These are phyloP conservation scores for Paulownia fortunei DNA, from an alignment of 257 asterid species.

Conservation along the genomic window DNA sequence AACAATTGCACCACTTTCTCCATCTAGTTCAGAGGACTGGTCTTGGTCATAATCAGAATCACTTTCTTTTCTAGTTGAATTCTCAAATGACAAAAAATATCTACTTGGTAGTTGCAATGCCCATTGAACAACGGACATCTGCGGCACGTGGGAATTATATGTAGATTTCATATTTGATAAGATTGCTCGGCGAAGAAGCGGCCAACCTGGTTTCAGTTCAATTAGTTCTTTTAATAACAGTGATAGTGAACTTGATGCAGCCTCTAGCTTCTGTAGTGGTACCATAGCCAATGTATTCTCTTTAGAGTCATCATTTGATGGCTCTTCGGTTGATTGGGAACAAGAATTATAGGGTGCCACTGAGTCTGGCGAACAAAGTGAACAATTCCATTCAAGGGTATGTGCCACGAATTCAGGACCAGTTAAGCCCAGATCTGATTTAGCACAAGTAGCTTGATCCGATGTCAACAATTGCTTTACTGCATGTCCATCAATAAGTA, in stretches of 20 bases:
- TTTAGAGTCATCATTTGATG: slow-evolving; percentile 37
- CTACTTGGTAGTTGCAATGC: slow-evolving; percentile 78
- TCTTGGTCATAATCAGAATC: slow-evolving; percentile 38
- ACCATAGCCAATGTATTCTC: slow-evolving; percentile 72
- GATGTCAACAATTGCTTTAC: slow-evolving; percentile 47
- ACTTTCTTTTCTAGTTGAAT: slow-evolving; percentile 40
- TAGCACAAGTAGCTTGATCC: slow-evolving; percentile 43
- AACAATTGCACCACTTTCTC: slow-evolving; percentile 75
- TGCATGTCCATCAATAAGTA: slow-evolving; percentile 42
- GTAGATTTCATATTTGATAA: slow-evolving; percentile 40
- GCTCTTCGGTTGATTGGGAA: slow-evolving; percentile 37
- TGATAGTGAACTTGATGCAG: slow-evolving; percentile 60
- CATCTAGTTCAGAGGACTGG: slow-evolving; percentile 47
- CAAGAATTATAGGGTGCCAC: slow-evolving; percentile 24
- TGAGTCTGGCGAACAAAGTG: slow-evolving; percentile 60
- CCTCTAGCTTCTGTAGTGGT: slow-evolving; percentile 63
- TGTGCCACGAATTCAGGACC: slow-evolving; percentile 24
- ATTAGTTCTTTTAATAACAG: slow-evolving; percentile 60
- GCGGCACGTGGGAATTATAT: slow-evolving; percentile 41
- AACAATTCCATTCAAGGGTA: slow-evolving; percentile 51
- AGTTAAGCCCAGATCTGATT: slow-evolving; percentile 42
- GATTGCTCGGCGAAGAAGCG: slow-evolving; percentile 73
- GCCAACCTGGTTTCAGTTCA: slow-evolving; percentile 91
- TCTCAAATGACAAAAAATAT: slow-evolving; percentile 52
- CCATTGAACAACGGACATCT: slow-evolving; percentile 89